Evolutionary conservation across 495 filamentous ascomycete species (phyloP).

Genomic region (Opeltia flavorubescens): DNA sequence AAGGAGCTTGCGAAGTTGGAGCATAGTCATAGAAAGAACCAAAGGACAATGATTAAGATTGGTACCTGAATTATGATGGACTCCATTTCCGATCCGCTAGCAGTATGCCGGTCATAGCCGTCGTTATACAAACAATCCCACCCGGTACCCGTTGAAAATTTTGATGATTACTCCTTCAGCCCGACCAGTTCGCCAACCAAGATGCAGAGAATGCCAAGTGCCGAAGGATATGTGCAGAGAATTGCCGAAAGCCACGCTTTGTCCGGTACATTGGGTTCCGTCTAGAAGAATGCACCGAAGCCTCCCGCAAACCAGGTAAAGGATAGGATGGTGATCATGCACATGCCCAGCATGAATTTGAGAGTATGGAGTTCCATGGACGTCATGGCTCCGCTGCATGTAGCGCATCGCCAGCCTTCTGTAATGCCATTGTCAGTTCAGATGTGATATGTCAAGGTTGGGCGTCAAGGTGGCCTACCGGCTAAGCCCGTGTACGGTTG

Average conservation of each 20-base stretch:
- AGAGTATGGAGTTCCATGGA: conserved; percentile 51
- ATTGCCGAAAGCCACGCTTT: neutral
- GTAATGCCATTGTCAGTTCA: conserved; percentile 3
- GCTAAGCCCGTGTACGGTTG: conserved; percentile 33
- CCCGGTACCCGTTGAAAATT: neutral
- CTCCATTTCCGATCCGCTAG: neutral
- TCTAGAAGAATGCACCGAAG: conserved; percentile 41
- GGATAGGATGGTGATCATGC: conserved; percentile 56
- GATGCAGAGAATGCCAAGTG: neutral
- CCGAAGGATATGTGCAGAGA: conserved; percentile 2
- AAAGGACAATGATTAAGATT: neutral
- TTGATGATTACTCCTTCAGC: neutral
- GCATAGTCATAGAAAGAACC: neutral
- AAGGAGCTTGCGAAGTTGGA: neutral
- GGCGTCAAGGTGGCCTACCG: conserved; percentile 4
- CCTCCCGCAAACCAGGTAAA: conserved; percentile 82
- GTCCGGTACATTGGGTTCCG: neutral
- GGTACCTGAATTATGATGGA: conserved; percentile 1
- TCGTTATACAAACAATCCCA: neutral
- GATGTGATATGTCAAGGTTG: conserved; percentile 12
- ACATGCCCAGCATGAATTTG: conserved; percentile 62
- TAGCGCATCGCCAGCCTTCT: conserved; percentile 44
- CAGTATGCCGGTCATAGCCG: neutral
- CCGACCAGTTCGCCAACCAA: conserved; percentile 1
- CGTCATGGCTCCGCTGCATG: conserved; percentile 58